Evolutionary conservation across 1,284 basidiomycete species (phyloP).

Genomic region (Apiotrichum veenhuisii): DNA sequence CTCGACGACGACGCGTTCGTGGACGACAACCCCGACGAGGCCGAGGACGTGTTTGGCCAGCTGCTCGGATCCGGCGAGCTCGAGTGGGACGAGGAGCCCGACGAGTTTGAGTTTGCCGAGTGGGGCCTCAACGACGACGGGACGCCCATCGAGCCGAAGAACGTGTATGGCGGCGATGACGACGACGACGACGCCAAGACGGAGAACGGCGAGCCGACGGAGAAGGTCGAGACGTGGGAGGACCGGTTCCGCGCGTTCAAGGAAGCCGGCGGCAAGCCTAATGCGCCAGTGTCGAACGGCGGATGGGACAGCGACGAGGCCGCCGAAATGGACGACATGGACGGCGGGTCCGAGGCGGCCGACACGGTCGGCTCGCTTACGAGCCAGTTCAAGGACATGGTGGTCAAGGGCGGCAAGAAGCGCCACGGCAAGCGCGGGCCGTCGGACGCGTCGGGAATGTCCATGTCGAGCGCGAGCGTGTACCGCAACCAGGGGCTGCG

Average conservation of each 20-base stretch:
- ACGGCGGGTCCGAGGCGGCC: constrained; percentile 64
- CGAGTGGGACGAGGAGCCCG: constrained; percentile 48
- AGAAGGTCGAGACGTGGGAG: constrained; percentile 59
- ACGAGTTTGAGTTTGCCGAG: constrained; percentile 67
- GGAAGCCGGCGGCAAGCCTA: constrained; percentile 34
- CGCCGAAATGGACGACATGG: too few species aligned
- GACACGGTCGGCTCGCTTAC: constrained; percentile 75
- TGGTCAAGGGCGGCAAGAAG: constrained; percentile 70
- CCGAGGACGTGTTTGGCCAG: constrained; percentile 50
- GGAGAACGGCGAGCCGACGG: constrained; percentile 27
- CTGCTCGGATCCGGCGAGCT: constrained; percentile 57
- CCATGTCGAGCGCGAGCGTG: constrained; percentile 97
- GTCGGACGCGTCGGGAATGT: constrained; percentile 78
- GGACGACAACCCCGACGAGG: constrained; percentile 59
- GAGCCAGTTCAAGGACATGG: constrained; percentile 55
- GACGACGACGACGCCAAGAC: constrained; percentile 39
- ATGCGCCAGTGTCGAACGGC: constrained; percentile 28
- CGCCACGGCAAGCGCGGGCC: constrained; percentile 67
- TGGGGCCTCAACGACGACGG: constrained; percentile 52
- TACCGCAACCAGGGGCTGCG: constrained; percentile 84
- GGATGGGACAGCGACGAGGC: constrained; percentile 24
- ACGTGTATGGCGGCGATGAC: constrained; percentile 28
- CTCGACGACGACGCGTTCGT: constrained; percentile 95
- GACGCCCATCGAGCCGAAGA: neutral
- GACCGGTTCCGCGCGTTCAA: constrained; percentile 74